phyloP scores from a whole-genome alignment of 257 asterid species.

The Handroanthus guayacan region DNA sequence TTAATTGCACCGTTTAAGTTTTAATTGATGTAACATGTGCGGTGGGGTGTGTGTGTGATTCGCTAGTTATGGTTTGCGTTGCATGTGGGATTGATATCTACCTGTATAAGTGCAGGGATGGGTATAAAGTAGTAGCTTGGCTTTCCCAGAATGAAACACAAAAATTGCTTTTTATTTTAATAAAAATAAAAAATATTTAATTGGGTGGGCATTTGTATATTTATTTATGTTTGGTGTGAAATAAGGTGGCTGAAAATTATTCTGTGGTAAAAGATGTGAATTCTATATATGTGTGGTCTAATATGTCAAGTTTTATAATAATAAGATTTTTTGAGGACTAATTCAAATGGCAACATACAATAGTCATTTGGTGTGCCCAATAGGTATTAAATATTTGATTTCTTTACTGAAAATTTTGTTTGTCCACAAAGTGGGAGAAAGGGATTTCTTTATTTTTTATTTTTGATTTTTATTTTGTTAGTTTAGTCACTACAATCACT shows the following conservation, averaged over 20 bases:
- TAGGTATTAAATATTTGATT: slow-evolving; percentile 10
- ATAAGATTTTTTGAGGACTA: neutral
- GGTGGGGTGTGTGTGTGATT: neutral
- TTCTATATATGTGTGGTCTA: neutral
- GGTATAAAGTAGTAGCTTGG: slow-evolving; percentile 11
- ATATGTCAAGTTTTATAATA: slow-evolving; percentile 2
- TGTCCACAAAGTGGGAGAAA: slow-evolving; percentile 38
- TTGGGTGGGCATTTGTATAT: neutral
- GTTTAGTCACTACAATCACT: slow-evolving; percentile 42
- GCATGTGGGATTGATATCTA: slow-evolving; percentile 36
- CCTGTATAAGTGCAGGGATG: slow-evolving; percentile 28
- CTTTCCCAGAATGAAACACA: slow-evolving; percentile 1
- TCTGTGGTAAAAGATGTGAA: neutral
- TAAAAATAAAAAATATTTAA: neutral
- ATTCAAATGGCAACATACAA: neutral
- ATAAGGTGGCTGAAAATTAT: slow-evolving; percentile 1
- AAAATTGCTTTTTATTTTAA: neutral
- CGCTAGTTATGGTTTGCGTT: slow-evolving; percentile 26
- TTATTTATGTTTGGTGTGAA: neutral
- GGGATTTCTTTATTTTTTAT: neutral
- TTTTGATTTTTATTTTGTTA: slow-evolving; percentile 32
- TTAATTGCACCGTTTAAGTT: neutral
- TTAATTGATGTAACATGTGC: neutral
- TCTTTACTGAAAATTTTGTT: neutral
- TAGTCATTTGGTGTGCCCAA: slow-evolving; percentile 9